Percentiles rank a stretch among this genome's conserved stretches.
Conservation (phyloP, 2,329 filamentous ascomycete genomes). For the Berkeleyomyces rouxiae region DNA sequence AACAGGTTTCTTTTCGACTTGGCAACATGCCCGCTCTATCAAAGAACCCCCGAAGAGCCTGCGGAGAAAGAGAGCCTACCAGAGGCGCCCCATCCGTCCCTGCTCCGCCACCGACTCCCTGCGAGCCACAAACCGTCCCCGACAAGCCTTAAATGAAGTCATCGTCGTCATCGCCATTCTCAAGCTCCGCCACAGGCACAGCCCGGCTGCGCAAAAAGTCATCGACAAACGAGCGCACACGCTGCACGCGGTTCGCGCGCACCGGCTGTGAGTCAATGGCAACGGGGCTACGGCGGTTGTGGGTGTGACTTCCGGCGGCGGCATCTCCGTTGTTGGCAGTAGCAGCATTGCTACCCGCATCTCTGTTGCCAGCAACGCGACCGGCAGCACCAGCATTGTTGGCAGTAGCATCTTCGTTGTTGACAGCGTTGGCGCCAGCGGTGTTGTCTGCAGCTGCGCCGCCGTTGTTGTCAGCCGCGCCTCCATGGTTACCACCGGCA, state of each 20-base stretch:
- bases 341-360: too few species aligned
- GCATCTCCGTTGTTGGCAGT: neutral
- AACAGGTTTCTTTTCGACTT: too few species aligned
- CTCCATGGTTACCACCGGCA: neutral
- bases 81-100: too few species aligned
- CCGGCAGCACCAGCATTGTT: neutral
- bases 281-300: neutral
- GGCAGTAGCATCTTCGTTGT: neutral
- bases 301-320: neutral
- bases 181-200: slow-evolving; percentile 5
- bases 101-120: neutral
- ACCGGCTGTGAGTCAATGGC: neutral
- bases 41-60: too few species aligned
- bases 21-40: too few species aligned
- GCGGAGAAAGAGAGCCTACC: neutral
- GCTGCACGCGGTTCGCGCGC: slow-evolving; percentile 7
- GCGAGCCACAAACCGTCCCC: neutral
- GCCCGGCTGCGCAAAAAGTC: slow-evolving; percentile 7
- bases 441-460: too few species aligned
- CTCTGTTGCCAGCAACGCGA: too few species aligned
- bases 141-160: neutral
- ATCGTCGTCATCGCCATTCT: slow-evolving; percentile 9
- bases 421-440: too few species aligned
- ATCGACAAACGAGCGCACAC: slow-evolving; percentile 8
- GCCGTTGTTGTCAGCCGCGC: neutral